Conservation (phyloP, 2,329 filamentous ascomycete genomes). For the Fonsecaea erecta region DNA sequence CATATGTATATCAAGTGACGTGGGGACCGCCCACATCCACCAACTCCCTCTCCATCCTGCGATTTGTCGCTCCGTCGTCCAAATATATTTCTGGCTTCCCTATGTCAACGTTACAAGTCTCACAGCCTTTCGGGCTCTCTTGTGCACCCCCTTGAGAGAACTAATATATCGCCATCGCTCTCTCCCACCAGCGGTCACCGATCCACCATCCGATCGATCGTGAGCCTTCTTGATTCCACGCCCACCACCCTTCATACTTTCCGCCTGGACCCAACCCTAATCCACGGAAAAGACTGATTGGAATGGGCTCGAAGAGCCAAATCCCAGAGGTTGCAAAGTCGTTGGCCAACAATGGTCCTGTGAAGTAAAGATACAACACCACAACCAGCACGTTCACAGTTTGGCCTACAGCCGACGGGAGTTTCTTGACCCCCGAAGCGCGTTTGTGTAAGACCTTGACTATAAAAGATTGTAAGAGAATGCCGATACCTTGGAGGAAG, state of each 20-base stretch:
- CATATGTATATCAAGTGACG: neutral
- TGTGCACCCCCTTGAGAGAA: neutral
- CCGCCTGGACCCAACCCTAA: conserved; percentile 63
- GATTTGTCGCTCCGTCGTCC: neutral
- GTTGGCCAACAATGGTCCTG: conserved; percentile 69
- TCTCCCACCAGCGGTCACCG: conserved; percentile 37
- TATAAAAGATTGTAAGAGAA: conserved; percentile 62
- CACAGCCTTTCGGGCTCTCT: neutral
- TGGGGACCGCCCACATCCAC: neutral
- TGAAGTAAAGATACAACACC: conserved; percentile 69
- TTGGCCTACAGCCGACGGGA: conserved; percentile 56
- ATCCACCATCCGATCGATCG: conserved; percentile 32
- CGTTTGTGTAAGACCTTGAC: conserved; percentile 36
- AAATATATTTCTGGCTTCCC: neutral
- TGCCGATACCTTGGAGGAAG: conserved; percentile 68
- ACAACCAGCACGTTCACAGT: conserved; percentile 66
- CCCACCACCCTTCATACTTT: conserved; percentile 67
- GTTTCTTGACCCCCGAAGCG: conserved; percentile 44
- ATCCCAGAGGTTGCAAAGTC: conserved; percentile 75
- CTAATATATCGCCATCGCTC: conserved; percentile 38
- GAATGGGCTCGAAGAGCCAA: conserved; percentile 83
- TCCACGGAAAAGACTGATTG: conserved; percentile 70
- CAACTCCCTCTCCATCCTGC: neutral
- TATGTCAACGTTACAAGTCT: neutral
- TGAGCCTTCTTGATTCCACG: conserved; percentile 55